These are phyloP conservation scores for Lathyrus sativus DNA, from an alignment of 306 rosid species.

Conservation along the genomic window DNA sequence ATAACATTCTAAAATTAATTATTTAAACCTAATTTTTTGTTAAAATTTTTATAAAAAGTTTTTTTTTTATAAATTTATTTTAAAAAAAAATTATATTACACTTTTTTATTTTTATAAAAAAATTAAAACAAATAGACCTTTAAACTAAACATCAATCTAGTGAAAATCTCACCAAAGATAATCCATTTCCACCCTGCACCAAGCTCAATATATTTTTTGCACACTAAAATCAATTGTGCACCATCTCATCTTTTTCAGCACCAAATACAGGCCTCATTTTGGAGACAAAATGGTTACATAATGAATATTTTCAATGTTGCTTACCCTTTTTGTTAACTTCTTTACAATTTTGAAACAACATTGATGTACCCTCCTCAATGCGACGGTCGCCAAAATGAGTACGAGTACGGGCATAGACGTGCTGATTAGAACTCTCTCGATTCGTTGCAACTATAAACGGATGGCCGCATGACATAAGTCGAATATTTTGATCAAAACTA, in stretches of 20 bases:
- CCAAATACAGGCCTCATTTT: constrained; percentile 18
- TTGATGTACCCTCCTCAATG: constrained; percentile 39
- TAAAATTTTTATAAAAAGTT: no score
- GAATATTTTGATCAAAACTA: constrained; percentile 46
- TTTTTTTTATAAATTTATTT: no score
- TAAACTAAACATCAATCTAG: no score
- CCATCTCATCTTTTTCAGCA: constrained; percentile 13
- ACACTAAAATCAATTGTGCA: constrained; percentile 1
- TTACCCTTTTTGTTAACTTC: constrained; percentile 31
- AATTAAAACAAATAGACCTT: no score
- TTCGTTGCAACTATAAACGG: constrained; percentile 46
- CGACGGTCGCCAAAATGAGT: constrained; percentile 35
- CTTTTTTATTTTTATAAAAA: no score
- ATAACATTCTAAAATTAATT: no score
- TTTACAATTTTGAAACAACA: constrained; percentile 42
- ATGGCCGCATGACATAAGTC: constrained; percentile 40
- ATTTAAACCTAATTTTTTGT: no score
- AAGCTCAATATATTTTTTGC: neutral
- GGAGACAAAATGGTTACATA: constrained; percentile 12
- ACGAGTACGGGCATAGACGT: constrained; percentile 20
- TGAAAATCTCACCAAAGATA: no score
- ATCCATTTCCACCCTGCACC: no score
- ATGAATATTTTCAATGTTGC: constrained; percentile 30
- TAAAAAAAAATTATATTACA: no score
- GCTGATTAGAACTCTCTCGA: constrained; percentile 39